A percentile compares a stretch with the other conserved stretches of the same genome.
Evolutionary conservation across 2,329 filamentous ascomycete genomes (phyloP).

Genomic region (Lecanicillium sp.): DNA sequence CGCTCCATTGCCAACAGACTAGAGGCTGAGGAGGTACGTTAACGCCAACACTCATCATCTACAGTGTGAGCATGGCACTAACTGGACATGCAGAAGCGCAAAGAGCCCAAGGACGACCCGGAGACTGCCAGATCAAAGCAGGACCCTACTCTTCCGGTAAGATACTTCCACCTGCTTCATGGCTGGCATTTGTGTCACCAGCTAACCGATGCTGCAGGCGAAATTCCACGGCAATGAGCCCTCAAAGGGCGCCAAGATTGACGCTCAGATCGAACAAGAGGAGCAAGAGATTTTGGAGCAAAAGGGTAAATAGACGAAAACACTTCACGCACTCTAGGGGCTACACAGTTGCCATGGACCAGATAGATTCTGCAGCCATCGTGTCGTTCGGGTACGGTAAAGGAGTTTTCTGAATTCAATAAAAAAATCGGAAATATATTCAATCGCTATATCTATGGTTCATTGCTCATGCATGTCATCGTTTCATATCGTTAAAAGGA

Average conservation of each 20-base stretch:
- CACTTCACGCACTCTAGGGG: too few species aligned
- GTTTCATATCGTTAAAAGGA: too few species aligned
- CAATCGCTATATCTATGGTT: too few species aligned
- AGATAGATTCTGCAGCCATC: too few species aligned
- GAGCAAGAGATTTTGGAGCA: slow-evolving; percentile 53
- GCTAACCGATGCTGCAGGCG: slow-evolving; percentile 31
- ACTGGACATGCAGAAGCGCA: background rate
- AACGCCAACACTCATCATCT: background rate
- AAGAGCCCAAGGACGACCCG: slow-evolving; percentile 20
- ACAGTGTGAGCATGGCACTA: background rate
- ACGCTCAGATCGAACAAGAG: slow-evolving; percentile 55
- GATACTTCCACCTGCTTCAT: slow-evolving; percentile 11
- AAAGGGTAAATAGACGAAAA: slow-evolving; percentile 44
- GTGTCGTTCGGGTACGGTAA: too few species aligned
- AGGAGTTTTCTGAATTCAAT: too few species aligned
- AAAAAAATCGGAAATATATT: too few species aligned
- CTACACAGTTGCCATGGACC: too few species aligned
- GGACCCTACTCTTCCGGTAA: slow-evolving; percentile 47
- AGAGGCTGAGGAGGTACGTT: slow-evolving; percentile 46
- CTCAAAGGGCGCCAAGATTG: slow-evolving; percentile 58
- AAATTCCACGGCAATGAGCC: slow-evolving; percentile 60
- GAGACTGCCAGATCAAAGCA: slow-evolving; percentile 32
- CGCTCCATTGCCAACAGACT: slow-evolving; percentile 60
- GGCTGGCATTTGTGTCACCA: slow-evolving; percentile 5
- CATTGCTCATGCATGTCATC: too few species aligned